Percentiles rank a stretch among this genome's conserved stretches.
Conservation (phyloP, 257 asterid genomes). For the Petunia axillaris region DNA sequence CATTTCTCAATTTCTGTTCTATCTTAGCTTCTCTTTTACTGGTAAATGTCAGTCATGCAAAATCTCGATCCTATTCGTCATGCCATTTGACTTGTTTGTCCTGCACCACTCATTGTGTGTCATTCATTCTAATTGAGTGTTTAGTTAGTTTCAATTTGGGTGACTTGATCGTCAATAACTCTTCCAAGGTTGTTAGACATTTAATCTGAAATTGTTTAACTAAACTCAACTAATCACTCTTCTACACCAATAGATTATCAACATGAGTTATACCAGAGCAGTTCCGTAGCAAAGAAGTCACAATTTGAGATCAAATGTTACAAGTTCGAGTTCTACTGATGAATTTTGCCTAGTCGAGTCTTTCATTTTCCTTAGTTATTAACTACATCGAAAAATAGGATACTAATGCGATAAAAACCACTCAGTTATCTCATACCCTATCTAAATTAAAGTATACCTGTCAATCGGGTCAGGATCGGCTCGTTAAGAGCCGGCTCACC, state of each 20-base stretch:
- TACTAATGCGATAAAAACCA: too few relatives aligned
- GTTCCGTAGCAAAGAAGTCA: neutral
- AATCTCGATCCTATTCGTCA: neutral
- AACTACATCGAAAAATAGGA: too few relatives aligned
- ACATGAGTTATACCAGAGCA: neutral
- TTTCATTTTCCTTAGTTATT: neutral
- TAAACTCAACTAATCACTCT: neutral
- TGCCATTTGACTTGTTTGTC: constrained; percentile 7
- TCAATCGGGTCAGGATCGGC: too few relatives aligned
- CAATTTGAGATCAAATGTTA: too few relatives aligned
- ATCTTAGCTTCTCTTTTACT: too few relatives aligned
- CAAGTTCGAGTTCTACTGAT: too few relatives aligned
- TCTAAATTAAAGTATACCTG: too few relatives aligned
- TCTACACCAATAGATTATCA: neutral
- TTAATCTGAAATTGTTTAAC: neutral
- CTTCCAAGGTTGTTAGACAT: neutral
- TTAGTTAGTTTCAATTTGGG: neutral
- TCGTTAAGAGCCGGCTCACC: too few relatives aligned
- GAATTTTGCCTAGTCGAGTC: neutral
- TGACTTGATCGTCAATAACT: neutral
- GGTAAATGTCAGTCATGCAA: neutral
- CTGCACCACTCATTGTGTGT: neutral
- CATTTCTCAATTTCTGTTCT: neutral
- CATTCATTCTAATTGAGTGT: neutral
- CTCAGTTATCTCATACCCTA: too few relatives aligned